phyloP scores from a whole-genome alignment of 1,284 basidiomycete genomes.

The Meripilus lineatus region DNA sequence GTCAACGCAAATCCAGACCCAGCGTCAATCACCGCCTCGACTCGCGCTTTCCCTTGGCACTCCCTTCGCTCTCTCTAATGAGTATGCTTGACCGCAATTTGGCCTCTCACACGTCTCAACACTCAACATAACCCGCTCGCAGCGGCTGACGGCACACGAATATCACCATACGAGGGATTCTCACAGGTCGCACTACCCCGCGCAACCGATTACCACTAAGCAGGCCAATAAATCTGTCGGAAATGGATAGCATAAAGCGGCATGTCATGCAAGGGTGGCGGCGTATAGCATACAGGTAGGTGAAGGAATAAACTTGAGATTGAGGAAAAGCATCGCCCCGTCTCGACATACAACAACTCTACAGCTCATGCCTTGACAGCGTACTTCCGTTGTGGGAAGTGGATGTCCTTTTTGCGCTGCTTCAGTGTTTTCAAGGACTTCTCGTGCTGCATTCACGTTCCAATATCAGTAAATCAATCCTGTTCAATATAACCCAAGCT shows the following conservation, averaged over 20 bases:
- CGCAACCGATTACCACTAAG: no score
- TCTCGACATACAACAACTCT: constrained; percentile 13
- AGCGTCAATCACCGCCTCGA: no score
- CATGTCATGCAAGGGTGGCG: constrained; percentile 31
- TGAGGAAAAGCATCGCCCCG: constrained; percentile 22
- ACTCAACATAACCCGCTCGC: no score
- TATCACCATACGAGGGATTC: no score
- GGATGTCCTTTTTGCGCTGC: constrained; percentile 89
- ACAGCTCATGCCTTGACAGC: constrained; percentile 69
- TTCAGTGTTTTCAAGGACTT: constrained; percentile 79
- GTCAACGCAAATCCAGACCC: no score
- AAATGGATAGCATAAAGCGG: constrained; percentile 25
- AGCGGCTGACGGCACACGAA: no score
- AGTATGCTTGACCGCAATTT: no score
- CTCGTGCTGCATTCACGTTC: constrained; percentile 59
- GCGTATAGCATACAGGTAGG: constrained; percentile 39
- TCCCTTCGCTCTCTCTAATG: no score
- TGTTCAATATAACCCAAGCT: background rate
- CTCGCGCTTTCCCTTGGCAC: no score
- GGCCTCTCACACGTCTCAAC: no score
- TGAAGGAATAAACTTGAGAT: constrained; percentile 20
- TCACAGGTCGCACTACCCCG: no score
- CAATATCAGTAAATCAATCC: constrained; percentile 12
- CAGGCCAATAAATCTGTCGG: constrained; percentile 1
- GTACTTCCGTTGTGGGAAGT: constrained; percentile 87